Percentiles rank a stretch among this genome's conserved stretches.
Evolutionary conservation across 805 yeast species (phyloP).

Genomic region (Schwanniomyces sp.): DNA sequence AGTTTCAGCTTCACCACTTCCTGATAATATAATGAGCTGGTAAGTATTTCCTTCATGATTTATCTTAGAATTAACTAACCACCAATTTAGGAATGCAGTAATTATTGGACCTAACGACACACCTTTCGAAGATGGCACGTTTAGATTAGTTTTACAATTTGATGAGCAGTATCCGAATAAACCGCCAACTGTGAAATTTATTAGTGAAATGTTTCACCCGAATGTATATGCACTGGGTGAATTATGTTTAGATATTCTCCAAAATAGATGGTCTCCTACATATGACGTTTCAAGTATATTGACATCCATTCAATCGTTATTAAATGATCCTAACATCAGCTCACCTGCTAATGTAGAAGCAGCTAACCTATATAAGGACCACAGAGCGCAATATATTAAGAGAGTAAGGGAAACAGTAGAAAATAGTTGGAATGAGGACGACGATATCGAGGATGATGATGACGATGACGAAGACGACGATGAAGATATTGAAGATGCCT

Average conservation of each 20-base stretch:
- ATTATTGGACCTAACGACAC: constrained; percentile 97
- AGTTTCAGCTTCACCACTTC: constrained; percentile 93
- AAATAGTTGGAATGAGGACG: constrained; percentile 86
- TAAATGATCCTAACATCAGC: constrained; percentile 94
- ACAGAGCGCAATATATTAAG: constrained; percentile 86
- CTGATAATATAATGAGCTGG: constrained; percentile 96
- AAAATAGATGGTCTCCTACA: constrained; percentile 98
- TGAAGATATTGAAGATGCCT: constrained; percentile 3
- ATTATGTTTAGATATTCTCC: constrained; percentile 91
- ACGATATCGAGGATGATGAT: constrained; percentile 56
- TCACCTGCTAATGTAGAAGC: constrained; percentile 99
- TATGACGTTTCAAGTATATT: constrained; percentile 95
- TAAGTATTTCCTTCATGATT: constrained; percentile 10
- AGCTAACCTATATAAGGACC: constrained; percentile 92
- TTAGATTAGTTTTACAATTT: constrained; percentile 79
- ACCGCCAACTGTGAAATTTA: constrained; percentile 90
- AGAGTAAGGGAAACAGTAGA: constrained; percentile 95
- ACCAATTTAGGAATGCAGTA: constrained; percentile 73
- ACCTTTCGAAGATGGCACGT: constrained; percentile 97
- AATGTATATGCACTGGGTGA: constrained; percentile 96
- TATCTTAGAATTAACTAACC: neutral
- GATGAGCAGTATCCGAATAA: constrained; percentile 98
- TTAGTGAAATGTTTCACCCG: constrained; percentile 96
- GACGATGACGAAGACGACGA: constrained; percentile 22
- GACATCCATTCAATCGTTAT: constrained; percentile 86